A percentile compares a stretch with the other conserved stretches of the same genome.
Conservation (phyloP, 495 filamentous ascomycete species). For the Aspergillus steynii region DNA sequence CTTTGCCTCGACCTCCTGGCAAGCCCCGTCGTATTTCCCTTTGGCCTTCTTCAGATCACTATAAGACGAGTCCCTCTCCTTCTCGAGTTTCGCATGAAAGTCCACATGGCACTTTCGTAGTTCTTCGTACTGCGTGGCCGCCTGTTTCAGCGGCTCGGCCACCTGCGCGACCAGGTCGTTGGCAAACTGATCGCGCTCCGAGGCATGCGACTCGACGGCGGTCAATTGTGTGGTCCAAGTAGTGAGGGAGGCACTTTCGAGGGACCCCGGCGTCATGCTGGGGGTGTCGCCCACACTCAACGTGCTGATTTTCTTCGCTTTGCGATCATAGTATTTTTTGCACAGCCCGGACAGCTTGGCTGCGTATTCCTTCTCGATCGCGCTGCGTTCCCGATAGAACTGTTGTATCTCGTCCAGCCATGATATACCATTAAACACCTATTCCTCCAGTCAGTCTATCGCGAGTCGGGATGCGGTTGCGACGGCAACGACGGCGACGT, state of each 20-base stretch:
- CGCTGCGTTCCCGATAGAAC: conserved; percentile 93
- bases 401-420: conserved; percentile 97
- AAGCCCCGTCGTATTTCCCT: conserved; percentile 86
- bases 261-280: conserved; percentile 87
- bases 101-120: conserved; percentile 89
- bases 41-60: conserved; percentile 88
- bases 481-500: conserved; percentile 30
- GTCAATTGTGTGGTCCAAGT: conserved; percentile 95
- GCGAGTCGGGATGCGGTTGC: conserved; percentile 16
- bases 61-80: conserved; percentile 81
- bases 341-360: conserved; percentile 81
- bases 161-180: conserved; percentile 73
- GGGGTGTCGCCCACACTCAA: conserved; percentile 94
- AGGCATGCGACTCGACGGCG: conserved; percentile 82
- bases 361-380: conserved; percentile 95
- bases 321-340: conserved; percentile 96
- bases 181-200: conserved; percentile 83
- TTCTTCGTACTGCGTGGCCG: conserved; percentile 79
- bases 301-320: conserved; percentile 82
- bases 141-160: conserved; percentile 78
- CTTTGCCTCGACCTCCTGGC: conserved; percentile 91
- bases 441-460: conserved; percentile 19
- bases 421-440: conserved; percentile 79
- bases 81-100: conserved; percentile 83
- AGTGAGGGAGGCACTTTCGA: conserved; percentile 93